Evolutionary conservation across 352 stramenopile genomes (phyloP).

Genomic region (Phytophthora foliorum): DNA sequence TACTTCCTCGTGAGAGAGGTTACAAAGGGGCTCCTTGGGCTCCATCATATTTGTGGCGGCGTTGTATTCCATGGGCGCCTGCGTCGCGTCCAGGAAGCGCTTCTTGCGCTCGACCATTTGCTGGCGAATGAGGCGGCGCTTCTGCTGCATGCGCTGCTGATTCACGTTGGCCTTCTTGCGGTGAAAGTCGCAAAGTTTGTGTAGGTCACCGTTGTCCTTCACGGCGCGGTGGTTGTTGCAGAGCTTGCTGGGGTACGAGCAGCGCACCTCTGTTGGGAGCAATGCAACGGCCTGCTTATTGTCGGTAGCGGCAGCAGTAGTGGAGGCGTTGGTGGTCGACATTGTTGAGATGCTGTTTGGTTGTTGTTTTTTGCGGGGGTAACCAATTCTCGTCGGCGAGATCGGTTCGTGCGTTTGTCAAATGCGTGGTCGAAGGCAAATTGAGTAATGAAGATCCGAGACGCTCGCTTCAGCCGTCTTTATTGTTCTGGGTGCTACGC

Average conservation of each 20-base stretch:
- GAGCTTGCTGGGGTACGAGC: conserved; percentile 76
- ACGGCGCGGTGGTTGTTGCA: conserved; percentile 73
- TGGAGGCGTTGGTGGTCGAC: conserved; percentile 27
- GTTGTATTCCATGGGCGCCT: conserved; percentile 48
- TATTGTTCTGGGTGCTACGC: conserved; percentile 39
- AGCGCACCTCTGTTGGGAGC: conserved; percentile 62
- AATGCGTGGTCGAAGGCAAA: conserved; percentile 39
- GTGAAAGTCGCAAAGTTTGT: conserved; percentile 83
- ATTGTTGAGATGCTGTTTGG: conserved; percentile 26
- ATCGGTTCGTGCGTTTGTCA: conserved; percentile 24
- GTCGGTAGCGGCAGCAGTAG: conserved; percentile 15
- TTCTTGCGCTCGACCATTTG: conserved; percentile 66
- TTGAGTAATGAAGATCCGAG: conserved; percentile 41
- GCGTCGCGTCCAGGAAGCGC: conserved; percentile 51
- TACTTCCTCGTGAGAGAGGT: conserved; percentile 51
- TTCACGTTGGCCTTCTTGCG: conserved; percentile 78
- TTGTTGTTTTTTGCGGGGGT: conserved; percentile 15
- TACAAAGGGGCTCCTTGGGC: conserved; percentile 49
- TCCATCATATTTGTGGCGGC: conserved; percentile 40
- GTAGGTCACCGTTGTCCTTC: conserved; percentile 78
- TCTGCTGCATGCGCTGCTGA: conserved; percentile 76
- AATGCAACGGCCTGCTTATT: conserved; percentile 29
- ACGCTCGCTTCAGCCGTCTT: conserved; percentile 18
- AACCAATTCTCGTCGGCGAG: conserved; percentile 18
- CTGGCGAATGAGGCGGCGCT: conserved; percentile 53